Percentiles rank a stretch among this genome's conserved stretches.
Conservation (phyloP, 352 stramenopile genomes). For the Thalassiosira hispida region DNA sequence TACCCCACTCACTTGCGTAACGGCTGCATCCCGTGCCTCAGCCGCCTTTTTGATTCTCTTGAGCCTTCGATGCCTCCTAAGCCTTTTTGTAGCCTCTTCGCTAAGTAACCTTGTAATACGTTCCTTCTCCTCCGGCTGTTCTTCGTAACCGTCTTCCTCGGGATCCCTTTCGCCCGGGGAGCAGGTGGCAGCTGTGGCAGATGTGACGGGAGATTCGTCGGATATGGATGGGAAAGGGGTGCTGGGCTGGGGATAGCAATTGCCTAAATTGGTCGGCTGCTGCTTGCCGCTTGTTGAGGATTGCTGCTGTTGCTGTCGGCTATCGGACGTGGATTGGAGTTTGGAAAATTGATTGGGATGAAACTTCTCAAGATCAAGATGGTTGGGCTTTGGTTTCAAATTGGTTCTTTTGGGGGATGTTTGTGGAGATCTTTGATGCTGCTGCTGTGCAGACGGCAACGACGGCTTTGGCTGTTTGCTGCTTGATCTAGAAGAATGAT, state of each 20-base stretch:
- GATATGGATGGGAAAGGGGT: constrained; percentile 13
- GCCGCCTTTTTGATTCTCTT: constrained; percentile 45
- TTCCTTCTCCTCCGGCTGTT: neutral
- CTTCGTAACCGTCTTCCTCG: neutral
- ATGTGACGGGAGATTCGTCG: constrained; percentile 37
- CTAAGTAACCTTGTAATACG: constrained; percentile 11
- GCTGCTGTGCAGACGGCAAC: neutral
- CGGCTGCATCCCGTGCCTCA: constrained; percentile 39
- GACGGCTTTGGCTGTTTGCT: neutral
- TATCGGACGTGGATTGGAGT: too few species aligned
- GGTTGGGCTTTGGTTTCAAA: constrained; percentile 11
- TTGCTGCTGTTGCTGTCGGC: neutral
- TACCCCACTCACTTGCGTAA: constrained; percentile 30
- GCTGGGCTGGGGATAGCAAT: neutral
- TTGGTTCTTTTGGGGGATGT: neutral
- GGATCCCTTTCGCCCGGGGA: constrained; percentile 1
- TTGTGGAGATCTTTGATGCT: neutral
- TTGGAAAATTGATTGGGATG: neutral
- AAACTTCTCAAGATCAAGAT: neutral
- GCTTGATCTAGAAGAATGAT: neutral
- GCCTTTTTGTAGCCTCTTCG: constrained; percentile 22
- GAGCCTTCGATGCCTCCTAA: constrained; percentile 22
- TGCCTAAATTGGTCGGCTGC: neutral
- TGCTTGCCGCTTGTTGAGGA: neutral
- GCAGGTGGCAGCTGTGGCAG: constrained; percentile 24